Evolutionary conservation across 257 asterid genomes (phyloP).

Genomic region (Penstemon eatonii): DNA sequence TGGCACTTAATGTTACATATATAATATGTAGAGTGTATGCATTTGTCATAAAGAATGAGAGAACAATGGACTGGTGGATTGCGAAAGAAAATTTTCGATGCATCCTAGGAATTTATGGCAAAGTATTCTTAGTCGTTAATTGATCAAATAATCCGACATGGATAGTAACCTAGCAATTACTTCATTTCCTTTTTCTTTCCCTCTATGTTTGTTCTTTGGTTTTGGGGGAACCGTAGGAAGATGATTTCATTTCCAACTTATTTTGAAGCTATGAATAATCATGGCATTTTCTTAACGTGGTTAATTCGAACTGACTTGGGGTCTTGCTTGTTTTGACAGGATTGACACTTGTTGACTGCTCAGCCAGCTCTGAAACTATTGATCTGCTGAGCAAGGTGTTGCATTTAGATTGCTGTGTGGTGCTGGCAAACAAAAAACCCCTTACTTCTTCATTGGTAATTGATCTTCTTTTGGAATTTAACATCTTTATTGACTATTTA

Average conservation of each 20-base stretch:
- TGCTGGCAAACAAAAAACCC: slow-evolving; percentile 93
- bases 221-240: background rate
- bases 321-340: slow-evolving; percentile 47
- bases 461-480: slow-evolving; percentile 8
- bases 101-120: background rate
- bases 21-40: background rate
- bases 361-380: slow-evolving; percentile 86
- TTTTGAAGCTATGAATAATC: slow-evolving; percentile 3
- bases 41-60: background rate
- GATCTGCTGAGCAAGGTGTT: slow-evolving; percentile 53
- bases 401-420: slow-evolving; percentile 63
- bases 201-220: background rate
- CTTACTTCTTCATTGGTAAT: slow-evolving; percentile 75
- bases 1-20: background rate
- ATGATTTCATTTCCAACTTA: background rate
- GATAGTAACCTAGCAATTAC: background rate
- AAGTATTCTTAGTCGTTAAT: background rate
- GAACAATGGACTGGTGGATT: background rate
- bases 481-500: background rate
- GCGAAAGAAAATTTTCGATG: background rate
- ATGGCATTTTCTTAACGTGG: background rate
- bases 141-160: slow-evolving; percentile 5
- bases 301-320: slow-evolving; percentile 19
- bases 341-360: slow-evolving; percentile 77
- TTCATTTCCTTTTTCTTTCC: background rate